Evolutionary conservation across 2,329 filamentous ascomycete species (phyloP).

Genomic region (Leptodontidium sp.): DNA sequence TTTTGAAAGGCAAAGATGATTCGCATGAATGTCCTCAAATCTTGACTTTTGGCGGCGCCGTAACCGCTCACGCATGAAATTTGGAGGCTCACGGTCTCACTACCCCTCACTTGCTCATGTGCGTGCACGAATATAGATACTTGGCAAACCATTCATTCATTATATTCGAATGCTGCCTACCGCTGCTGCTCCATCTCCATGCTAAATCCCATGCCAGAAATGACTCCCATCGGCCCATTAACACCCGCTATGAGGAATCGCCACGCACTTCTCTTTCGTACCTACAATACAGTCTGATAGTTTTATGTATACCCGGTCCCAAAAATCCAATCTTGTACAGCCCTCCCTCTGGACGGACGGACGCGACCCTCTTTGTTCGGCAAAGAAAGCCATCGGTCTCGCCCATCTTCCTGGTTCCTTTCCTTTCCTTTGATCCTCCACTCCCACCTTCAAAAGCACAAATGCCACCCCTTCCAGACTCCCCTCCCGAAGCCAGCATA

Average conservation of each 20-base stretch:
- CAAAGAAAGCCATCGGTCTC: neutral
- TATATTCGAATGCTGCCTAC: neutral
- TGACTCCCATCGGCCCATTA: conserved; percentile 1
- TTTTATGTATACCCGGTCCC: conserved; percentile 30
- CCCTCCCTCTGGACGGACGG: neutral
- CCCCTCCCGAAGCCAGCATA: neutral
- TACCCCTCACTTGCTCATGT: conserved; percentile 13
- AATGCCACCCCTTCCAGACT: conserved; percentile 24
- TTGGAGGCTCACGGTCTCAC: conserved; percentile 11
- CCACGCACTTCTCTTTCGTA: conserved; percentile 7
- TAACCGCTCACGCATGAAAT: conserved; percentile 2
- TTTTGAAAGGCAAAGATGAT: neutral
- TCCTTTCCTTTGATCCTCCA: conserved; percentile 32
- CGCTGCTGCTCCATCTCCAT: neutral
- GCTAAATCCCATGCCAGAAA: neutral
- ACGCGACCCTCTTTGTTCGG: neutral
- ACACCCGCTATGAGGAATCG: conserved; percentile 15
- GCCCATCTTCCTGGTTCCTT: neutral
- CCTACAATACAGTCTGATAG: conserved; percentile 31
- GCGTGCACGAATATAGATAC: conserved; percentile 9
- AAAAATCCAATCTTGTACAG: conserved; percentile 20
- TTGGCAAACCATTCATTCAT: conserved; percentile 4
- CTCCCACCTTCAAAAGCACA: conserved; percentile 39
- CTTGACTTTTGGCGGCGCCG: neutral
- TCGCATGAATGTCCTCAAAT: neutral